phyloP scores from a whole-genome alignment of 1,139 yeast species.

The Zygosaccharomyces pseudobailii region DNA sequence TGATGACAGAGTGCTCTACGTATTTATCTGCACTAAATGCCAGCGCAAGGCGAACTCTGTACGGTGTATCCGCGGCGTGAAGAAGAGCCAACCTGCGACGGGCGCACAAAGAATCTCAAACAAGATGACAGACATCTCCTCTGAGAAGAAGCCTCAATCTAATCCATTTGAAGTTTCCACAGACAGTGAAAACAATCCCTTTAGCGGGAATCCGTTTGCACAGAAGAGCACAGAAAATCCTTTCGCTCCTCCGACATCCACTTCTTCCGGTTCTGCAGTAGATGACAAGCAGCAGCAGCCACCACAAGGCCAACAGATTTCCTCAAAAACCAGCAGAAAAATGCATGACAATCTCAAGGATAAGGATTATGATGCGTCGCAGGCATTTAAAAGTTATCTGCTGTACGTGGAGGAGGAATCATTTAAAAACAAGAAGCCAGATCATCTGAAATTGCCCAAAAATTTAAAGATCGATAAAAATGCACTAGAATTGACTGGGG shows the following conservation, averaged over 20 bases:
- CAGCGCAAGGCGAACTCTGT: conserved; percentile 64
- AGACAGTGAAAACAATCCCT: conserved; percentile 28
- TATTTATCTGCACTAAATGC: conserved; percentile 75
- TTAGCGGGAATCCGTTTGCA: conserved; percentile 38
- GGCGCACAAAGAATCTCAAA: conserved; percentile 39
- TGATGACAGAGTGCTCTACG: conserved; percentile 77
- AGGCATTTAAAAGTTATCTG: conserved; percentile 55
- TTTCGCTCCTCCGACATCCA: conserved; percentile 12
- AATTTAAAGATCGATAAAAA: conserved; percentile 35
- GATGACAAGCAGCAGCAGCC: conserved; percentile 14
- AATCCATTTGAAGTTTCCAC: conserved; percentile 39
- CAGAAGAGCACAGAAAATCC: conserved; percentile 17
- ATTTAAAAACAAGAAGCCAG: conserved; percentile 44
- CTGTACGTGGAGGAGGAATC: conserved; percentile 66
- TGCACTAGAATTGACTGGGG: conserved; percentile 31
- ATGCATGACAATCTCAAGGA: conserved; percentile 24
- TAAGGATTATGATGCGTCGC: conserved; percentile 24
- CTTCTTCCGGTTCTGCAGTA: conserved; percentile 7
- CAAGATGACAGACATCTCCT: conserved; percentile 39
- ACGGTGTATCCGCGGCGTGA: conserved; percentile 69
- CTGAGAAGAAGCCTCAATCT: conserved; percentile 41
- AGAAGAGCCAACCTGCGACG: conserved; percentile 47
- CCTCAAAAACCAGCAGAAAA: conserved; percentile 22
- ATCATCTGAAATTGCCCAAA: conserved; percentile 42
- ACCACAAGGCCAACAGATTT: conserved; percentile 13